Base-by-base conservation (phyloP, 768 basidiomycete genomes). In the Boletus vermiculosoides region DNA sequence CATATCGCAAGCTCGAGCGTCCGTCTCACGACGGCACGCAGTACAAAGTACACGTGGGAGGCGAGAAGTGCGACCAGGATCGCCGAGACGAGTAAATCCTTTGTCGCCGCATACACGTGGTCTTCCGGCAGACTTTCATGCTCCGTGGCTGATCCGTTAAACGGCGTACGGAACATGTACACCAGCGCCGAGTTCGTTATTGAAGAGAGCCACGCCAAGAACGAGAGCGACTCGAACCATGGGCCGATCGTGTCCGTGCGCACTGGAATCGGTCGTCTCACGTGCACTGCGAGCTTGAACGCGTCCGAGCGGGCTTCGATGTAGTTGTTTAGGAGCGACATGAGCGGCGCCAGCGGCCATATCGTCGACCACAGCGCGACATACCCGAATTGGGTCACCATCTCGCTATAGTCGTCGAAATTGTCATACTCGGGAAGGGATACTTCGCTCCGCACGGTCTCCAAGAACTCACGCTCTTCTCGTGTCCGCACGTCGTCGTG, bases 301-400 rank as follows among this genome's bases (percentile, higher is more conserved):
- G 97, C 97, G 67, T 99, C 96, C 3, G 88, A 91, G 18, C 94
- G 87, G 5, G 93, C 75, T 75, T 99, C 96, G 58, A 98, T 74
- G 71, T 91, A 82, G 71, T 99, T 98, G 78, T 98, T 99, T 47
- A 97, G 64, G 22, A 96, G 79, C 0, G 93, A 88, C 82, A 94
- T 92, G 10, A 87, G 83, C 78, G 93, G 86, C 3, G 93, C 89
- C 18, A 98, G 77, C 3, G 95, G 93, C 94, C 94, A 98, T 56
- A 95, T 92, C 31, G 92, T 87, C 45, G 87, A 90, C 93, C 94
- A 98, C 22, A 98, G 77, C 9, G 85, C 85, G 31, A 98, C 85
- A 68, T 96, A 94, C 0, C 96, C 95, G 70, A 96, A 97, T 66
- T 95, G 93, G 10, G 90, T 88, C 16, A 91, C 91, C 95, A 99